Base-by-base conservation (phyloP, 768 basidiomycete species). In the Stropharia rugosoannulata region DNA sequence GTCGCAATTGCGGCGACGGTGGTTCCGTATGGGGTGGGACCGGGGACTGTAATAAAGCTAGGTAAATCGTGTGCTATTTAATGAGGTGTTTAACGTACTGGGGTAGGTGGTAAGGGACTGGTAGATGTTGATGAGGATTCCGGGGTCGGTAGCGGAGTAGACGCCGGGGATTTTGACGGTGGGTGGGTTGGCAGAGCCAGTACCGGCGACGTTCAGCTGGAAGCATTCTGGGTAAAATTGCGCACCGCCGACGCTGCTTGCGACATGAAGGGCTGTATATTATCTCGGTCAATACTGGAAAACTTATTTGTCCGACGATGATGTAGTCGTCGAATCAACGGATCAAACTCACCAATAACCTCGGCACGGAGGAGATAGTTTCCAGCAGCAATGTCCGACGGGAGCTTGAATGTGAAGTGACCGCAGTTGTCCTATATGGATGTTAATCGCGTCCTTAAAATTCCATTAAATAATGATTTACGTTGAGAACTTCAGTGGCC, bases 191-290 rank as follows among this genome's bases (percentile, higher is more conserved):
- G 80, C 83, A 3, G 76, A 75, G 48, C 77, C 76, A 36, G 74
- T 76, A 3, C 88, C 87, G 9, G 75, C 67, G 35, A 90, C 68
- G 55, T 67, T 72, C 54, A 87, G 63, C 68, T 85, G 79, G 25
- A 79, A 76, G 70, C 90, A 92, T 16, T 81, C 80, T 0, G 86
- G 85, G 65, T 92, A 92, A 70, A 90, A 91, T 70, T 92, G 89
- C 0, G 86, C 89, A 12, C 88, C 88, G 11, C 86, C 87, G 25
- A 67, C n/a, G 1, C 65, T 64, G 40, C 65, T 74, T 8, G 78
- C 88, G 41, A 83, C 75, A 63, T 90, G 89, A 16, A 90, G 80
- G 12, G 85, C 84, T 74, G 13, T 1, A 45, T 10, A 29, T 32
- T 32, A 32, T 32, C 5, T 32, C 6, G 29, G 29, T 27, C 35